phyloP scores from a whole-genome alignment of 139 green algal species.

The Chlorella sp. region DNA sequence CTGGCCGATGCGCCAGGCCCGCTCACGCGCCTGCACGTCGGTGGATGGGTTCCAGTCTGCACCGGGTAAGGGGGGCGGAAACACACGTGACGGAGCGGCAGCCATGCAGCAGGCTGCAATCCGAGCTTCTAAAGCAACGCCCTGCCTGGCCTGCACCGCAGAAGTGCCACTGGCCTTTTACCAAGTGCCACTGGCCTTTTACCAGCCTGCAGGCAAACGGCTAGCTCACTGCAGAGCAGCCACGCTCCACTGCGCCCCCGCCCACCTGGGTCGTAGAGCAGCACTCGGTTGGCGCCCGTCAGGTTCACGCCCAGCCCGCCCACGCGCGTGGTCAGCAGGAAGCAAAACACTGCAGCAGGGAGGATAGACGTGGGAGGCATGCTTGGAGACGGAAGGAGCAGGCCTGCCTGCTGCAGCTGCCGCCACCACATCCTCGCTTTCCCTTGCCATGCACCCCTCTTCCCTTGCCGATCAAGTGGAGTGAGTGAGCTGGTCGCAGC shows the following conservation, averaged over 20 bases:
- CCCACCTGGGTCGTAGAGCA: constrained; percentile 92
- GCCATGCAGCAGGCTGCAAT: too few species aligned
- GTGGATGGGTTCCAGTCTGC: constrained; percentile 98
- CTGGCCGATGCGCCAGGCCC: constrained; percentile 98
- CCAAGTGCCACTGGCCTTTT: neutral
- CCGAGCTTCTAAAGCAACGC: too few species aligned
- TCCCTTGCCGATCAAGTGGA: too few species aligned
- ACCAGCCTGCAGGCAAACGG: too few species aligned
- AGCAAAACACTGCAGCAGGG: constrained; percentile 74
- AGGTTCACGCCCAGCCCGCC: constrained; percentile 98
- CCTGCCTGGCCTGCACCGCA: too few species aligned
- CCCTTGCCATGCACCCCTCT: neutral
- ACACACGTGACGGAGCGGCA: too few species aligned
- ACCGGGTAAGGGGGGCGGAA: too few species aligned
- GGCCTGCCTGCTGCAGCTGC: too few species aligned
- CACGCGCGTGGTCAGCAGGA: constrained; percentile 97
- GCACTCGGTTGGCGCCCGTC: constrained; percentile 91
- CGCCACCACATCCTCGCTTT: too few species aligned
- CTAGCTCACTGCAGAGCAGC: too few species aligned
- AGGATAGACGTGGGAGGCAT: too few species aligned
- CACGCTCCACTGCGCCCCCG: neutral
- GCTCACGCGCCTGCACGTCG: constrained; percentile 92
- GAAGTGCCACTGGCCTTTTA: neutral
- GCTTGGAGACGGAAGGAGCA: neutral
- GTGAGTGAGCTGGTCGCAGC: too few species aligned